These are phyloP conservation scores for Sisymbrium altissimum DNA, from an alignment of 345 rosid species.

Conservation along the genomic window DNA sequence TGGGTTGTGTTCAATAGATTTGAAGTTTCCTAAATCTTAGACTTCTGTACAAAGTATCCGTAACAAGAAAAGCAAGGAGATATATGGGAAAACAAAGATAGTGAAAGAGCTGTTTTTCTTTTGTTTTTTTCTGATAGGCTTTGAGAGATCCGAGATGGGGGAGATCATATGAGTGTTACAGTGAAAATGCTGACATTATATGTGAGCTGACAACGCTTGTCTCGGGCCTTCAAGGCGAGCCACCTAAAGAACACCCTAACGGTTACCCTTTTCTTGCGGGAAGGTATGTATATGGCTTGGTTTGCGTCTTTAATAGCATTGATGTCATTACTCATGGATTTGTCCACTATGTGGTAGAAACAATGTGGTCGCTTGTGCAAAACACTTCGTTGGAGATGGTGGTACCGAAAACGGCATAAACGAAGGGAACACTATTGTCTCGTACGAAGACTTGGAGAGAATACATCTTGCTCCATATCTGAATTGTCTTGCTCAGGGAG, in stretches of 20 bases:
- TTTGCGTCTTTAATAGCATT: too few relatives aligned
- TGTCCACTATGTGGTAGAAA: too few relatives aligned
- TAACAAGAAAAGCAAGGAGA: too few relatives aligned
- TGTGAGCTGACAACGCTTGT: constrained; percentile 60
- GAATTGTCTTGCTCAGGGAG: constrained; percentile 62
- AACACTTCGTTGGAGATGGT: constrained; percentile 93
- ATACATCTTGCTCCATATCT: constrained; percentile 69
- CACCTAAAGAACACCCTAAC: constrained; percentile 45
- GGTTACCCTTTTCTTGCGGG: constrained; percentile 70
- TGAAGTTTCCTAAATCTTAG: too few relatives aligned
- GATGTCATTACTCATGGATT: too few relatives aligned
- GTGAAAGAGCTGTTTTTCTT: neutral
- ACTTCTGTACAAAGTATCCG: too few relatives aligned
- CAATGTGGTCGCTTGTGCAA: constrained; percentile 84
- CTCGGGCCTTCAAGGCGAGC: constrained; percentile 73
- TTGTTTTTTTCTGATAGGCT: neutral
- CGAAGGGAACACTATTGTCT: constrained; percentile 64
- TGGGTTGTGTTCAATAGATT: neutral
- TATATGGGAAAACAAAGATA: too few relatives aligned
- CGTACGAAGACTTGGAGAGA: constrained; percentile 55
- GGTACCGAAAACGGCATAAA: constrained; percentile 70
- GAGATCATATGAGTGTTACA: constrained; percentile 76
- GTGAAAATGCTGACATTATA: constrained; percentile 58
- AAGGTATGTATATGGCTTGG: constrained; percentile 58
- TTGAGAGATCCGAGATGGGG: constrained; percentile 91